These are phyloP conservation scores for Colletotrichum sp. DNA, from an alignment of 2,329 filamentous ascomycete species.

Conservation along the genomic window DNA sequence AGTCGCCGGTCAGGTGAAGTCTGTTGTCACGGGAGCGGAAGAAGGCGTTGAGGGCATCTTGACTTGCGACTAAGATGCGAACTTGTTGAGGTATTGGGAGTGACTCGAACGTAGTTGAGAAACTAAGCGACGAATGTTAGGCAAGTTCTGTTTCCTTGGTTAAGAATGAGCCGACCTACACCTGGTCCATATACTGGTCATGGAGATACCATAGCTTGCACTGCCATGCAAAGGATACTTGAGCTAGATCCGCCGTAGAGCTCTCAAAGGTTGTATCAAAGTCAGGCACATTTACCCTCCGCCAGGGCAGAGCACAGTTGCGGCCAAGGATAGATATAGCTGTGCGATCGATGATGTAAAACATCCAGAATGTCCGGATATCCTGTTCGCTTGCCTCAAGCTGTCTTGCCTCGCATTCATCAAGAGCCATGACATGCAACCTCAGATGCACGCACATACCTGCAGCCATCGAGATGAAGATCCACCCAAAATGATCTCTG, in stretches of 20 bases:
- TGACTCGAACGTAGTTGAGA: constrained; percentile 18
- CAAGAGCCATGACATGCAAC: constrained; percentile 19
- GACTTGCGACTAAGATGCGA: constrained; percentile 18
- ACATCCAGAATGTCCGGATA: constrained; percentile 24
- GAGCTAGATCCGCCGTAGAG: not conserved
- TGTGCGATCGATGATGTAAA: constrained; percentile 23
- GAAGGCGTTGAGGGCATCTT: constrained; percentile 20
- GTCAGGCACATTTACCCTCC: constrained; percentile 19
- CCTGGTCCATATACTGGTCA: constrained; percentile 23
- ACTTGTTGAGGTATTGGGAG: constrained; percentile 21
- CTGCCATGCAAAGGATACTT: constrained; percentile 22
- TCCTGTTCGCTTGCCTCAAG: constrained; percentile 19
- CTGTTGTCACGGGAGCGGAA: constrained; percentile 15
- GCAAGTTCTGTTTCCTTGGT: not conserved
- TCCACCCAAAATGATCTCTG: constrained; percentile 22
- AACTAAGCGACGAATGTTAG: not conserved
- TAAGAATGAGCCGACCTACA: not conserved
- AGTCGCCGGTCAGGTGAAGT: constrained; percentile 6
- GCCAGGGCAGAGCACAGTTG: constrained; percentile 22
- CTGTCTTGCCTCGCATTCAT: constrained; percentile 18
- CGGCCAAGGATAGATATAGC: constrained; percentile 22
- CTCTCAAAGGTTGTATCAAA: constrained; percentile 19
- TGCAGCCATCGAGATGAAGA: constrained; percentile 23
- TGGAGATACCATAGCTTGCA: constrained; percentile 24
- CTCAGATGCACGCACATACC: constrained; percentile 21